These are phyloP conservation scores for Oropetium thomaeum DNA, from an alignment of 176 grass and related monocot genomes.

Conservation along the genomic window DNA sequence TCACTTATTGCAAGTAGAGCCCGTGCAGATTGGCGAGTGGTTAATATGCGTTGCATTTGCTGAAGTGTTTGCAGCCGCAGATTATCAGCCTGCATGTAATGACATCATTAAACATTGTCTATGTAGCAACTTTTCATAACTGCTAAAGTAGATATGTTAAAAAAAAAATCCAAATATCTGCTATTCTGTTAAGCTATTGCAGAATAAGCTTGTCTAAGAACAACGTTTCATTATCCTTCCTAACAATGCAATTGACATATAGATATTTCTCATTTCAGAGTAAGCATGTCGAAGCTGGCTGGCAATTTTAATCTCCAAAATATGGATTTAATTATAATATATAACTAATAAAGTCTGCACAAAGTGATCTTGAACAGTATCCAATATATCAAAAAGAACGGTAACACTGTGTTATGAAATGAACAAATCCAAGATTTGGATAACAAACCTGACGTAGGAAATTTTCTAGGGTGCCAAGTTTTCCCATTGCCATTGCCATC, in stretches of 20 bases:
- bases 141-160: neutral
- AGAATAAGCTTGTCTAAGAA: too few relatives aligned
- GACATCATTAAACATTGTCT: conserved; percentile 18
- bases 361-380: conserved; percentile 1
- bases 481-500: conserved; percentile 97
- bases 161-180: neutral
- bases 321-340: neutral
- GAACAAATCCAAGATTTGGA: conserved; percentile 22
- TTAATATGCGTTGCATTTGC: conserved; percentile 87
- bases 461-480: conserved; percentile 85
- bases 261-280: neutral
- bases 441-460: conserved; percentile 77
- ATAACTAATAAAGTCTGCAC: neutral
- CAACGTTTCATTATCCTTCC: neutral
- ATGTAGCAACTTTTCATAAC: neutral
- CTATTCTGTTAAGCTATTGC: neutral
- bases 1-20: conserved; percentile 89
- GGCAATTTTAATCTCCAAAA: neutral
- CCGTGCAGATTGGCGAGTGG: conserved; percentile 79
- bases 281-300: neutral
- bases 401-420: conserved; percentile 15
- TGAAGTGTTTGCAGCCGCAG: conserved; percentile 86
- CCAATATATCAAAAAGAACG: conserved; percentile 13
- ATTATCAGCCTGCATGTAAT: conserved; percentile 78
- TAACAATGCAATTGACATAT: neutral